Conservation (phyloP, 805 yeast genomes). For the Yarrowia porcina region DNA sequence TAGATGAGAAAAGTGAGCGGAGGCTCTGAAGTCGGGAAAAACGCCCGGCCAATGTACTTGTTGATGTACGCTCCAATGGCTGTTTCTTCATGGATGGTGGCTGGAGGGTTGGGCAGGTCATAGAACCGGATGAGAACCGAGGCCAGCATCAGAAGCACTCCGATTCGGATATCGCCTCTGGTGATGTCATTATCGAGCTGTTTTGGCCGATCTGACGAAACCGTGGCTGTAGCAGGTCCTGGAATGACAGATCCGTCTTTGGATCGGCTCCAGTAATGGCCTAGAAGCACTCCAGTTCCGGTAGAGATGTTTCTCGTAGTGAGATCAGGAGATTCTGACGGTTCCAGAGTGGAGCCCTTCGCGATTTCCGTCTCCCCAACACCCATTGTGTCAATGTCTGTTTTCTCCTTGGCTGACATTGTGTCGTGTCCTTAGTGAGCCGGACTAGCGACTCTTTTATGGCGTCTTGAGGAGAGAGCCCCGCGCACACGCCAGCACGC, state of each 20-base stretch:
- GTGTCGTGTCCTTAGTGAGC: no score
- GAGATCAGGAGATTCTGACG: background rate
- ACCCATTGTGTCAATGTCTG: no score
- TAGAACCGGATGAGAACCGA: slow-evolving; percentile 24
- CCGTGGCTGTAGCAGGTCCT: background rate
- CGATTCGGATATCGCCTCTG: background rate
- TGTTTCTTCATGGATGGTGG: slow-evolving; percentile 29
- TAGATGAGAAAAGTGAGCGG: slow-evolving; percentile 50
- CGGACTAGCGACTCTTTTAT: background rate
- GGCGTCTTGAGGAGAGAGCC: background rate
- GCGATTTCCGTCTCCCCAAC: no score
- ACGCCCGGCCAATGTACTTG: slow-evolving; percentile 48
- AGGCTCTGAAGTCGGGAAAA: slow-evolving; percentile 56
- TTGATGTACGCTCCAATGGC: slow-evolving; percentile 29
- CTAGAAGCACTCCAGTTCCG: slow-evolving; percentile 20
- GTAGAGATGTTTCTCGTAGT: background rate
- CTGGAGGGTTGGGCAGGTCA: slow-evolving; percentile 27
- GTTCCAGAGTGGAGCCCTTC: no score
- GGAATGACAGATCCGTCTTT: background rate
- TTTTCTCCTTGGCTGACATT: no score
- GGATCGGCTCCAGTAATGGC: slow-evolving; percentile 21
- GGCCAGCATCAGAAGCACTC: background rate
- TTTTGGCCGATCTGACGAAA: slow-evolving; percentile 2
- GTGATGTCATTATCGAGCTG: background rate
- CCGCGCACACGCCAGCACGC: background rate